Percentiles rank a stretch among this genome's conserved stretches.
Conservation (phyloP, 179 eudicot genomes). For the Sideroxylon spinosum region DNA sequence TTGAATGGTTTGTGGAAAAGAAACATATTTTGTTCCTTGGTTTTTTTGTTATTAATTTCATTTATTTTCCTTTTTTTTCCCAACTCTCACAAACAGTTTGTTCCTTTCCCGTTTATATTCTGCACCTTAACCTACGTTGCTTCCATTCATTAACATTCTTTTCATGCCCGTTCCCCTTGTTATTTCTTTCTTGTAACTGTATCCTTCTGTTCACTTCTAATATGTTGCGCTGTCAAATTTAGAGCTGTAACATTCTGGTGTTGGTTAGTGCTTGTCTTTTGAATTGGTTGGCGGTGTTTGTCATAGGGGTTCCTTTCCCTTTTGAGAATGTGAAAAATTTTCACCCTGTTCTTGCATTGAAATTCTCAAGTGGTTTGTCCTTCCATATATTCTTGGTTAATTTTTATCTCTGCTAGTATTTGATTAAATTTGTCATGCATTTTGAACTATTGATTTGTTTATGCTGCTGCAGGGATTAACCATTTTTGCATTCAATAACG, state of each 20-base stretch:
- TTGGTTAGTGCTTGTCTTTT: not conserved
- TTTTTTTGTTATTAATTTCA: not conserved
- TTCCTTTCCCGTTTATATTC: not conserved
- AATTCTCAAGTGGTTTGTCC: not conserved
- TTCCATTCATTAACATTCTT: not conserved
- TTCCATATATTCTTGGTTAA: not conserved
- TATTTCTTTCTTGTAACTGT: not conserved
- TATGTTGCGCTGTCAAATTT: not conserved
- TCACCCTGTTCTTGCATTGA: not conserved
- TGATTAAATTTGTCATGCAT: not conserved
- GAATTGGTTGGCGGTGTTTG: not conserved
- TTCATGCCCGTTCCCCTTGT: not conserved
- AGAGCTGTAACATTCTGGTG: not conserved
- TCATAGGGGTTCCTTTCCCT: not conserved
- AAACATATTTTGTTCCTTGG: not conserved
- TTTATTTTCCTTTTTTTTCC: not conserved
- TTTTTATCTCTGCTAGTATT: not conserved
- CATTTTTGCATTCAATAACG: slow-evolving; percentile 70
- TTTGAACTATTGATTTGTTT: not conserved
- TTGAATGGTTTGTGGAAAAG: too few relatives aligned
- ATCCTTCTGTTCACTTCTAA: not conserved
- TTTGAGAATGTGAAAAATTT: not conserved
- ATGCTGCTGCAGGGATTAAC: slow-evolving; percentile 59
- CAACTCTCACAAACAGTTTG: not conserved
- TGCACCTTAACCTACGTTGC: not conserved